phyloP scores from a whole-genome alignment of 2,329 filamentous ascomycete species.

The Colletotrichum euphorbiae region DNA sequence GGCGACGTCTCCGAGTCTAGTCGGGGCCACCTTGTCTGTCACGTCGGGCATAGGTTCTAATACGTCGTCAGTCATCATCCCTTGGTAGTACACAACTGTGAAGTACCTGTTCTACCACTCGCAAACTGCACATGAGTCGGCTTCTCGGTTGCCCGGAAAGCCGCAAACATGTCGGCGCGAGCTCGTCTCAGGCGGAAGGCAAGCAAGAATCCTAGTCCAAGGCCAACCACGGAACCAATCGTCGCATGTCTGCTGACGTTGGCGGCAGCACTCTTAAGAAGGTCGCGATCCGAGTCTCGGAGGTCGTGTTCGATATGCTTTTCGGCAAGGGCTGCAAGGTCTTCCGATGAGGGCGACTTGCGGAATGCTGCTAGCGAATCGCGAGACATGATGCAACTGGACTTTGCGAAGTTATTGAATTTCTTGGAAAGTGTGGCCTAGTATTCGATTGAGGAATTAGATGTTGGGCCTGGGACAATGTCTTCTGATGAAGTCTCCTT shows the following conservation, averaged over 20 bases:
- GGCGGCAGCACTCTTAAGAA: conserved; percentile 64
- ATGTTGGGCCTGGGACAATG: no score
- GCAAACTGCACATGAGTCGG: conserved; percentile 72
- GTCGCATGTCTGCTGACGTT: conserved; percentile 66
- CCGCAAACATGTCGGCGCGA: conserved; percentile 69
- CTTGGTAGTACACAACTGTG: not conserved
- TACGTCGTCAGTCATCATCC: not conserved
- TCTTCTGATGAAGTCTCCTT: no score
- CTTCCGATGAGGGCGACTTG: conserved; percentile 52
- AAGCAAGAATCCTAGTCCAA: conserved; percentile 68
- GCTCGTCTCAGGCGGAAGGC: conserved; percentile 68
- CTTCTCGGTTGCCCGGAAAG: conserved; percentile 70
- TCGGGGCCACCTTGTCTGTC: conserved; percentile 67
- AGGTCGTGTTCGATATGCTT: conserved; percentile 68
- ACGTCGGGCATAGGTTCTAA: conserved; percentile 72
- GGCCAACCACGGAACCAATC: conserved; percentile 69
- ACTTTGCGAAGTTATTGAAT: not conserved
- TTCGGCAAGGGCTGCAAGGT: conserved; percentile 66
- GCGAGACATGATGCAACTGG: conserved; percentile 28
- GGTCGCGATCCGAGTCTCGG: conserved; percentile 67
- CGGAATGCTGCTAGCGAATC: conserved; percentile 50
- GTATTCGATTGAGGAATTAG: not conserved
- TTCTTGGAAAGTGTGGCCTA: fast-evolving
- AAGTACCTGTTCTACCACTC: conserved; percentile 66
- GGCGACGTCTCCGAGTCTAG: conserved; percentile 67